Percentiles rank a stretch among this genome's conserved stretches.
phyloP scores from a whole-genome alignment of 2,329 filamentous ascomycete species.

The Biscogniauxia sp. region DNA sequence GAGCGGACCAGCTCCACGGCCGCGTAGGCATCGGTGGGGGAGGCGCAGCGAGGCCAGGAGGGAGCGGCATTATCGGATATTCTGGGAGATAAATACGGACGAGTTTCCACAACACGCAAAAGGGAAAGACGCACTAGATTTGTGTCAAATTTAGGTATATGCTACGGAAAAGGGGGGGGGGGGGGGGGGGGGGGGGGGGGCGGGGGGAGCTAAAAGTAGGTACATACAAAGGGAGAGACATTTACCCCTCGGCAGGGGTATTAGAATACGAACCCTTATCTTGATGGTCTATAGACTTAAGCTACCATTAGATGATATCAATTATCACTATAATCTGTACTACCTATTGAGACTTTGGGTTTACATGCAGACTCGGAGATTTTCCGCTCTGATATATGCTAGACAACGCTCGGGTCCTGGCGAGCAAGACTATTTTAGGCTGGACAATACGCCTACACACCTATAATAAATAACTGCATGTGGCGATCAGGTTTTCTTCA shows the following conservation, averaged over 20 bases:
- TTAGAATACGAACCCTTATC: not conserved
- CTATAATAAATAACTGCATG: not conserved
- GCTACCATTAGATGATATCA: not conserved
- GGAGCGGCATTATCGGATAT: not conserved
- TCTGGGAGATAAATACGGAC: not conserved
- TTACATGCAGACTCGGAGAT: no score
- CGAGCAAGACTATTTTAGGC: not conserved
- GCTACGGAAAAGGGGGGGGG: not conserved
- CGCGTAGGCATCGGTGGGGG: not conserved
- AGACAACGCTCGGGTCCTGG: not conserved
- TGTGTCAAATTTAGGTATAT: not conserved
- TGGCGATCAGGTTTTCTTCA: not conserved
- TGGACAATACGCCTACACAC: no score
- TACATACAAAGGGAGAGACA: not conserved
- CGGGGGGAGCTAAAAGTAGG: not conserved
- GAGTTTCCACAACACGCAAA: not conserved
- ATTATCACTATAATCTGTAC: not conserved
- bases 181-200: no score
- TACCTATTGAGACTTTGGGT: not conserved
- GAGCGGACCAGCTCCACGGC: not conserved
- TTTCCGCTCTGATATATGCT: no score
- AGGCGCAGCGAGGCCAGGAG: not conserved
- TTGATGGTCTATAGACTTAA: not conserved
- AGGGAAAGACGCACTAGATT: not conserved
- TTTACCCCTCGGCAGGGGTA: no score